These are phyloP conservation scores for Trifolium subterraneum DNA, from an alignment of 306 rosid species.

Conservation along the genomic window DNA sequence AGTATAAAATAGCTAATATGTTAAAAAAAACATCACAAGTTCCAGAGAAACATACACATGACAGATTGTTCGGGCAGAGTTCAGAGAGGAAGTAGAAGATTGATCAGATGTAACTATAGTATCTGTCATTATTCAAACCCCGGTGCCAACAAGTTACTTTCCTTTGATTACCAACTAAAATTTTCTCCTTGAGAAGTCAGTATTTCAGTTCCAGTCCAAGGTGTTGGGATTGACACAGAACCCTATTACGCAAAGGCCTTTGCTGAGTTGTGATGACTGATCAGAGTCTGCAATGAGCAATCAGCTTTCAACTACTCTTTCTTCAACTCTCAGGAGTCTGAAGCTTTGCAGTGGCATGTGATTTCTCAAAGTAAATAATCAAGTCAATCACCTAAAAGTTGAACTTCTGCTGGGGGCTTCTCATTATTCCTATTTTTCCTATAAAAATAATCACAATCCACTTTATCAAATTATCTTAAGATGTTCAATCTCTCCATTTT, in stretches of 20 bases:
- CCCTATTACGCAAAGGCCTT: neutral
- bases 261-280: constrained; percentile 12
- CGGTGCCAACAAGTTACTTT: constrained; percentile 13
- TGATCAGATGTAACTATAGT: constrained; percentile 52
- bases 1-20: neutral
- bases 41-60: constrained; percentile 68
- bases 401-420: neutral
- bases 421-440: neutral
- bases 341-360: neutral
- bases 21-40: neutral
- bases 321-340: too few relatives aligned
- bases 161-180: constrained; percentile 7
- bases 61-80: constrained; percentile 68
- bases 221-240: neutral
- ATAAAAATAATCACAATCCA: neutral
- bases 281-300: constrained; percentile 7
- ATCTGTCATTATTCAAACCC: constrained; percentile 60
- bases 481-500: neutral
- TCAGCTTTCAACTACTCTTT: neutral
- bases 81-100: constrained; percentile 58
- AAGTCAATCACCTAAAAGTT: neutral
- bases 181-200: constrained; percentile 16
- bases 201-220: neutral
- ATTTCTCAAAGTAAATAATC: neutral
- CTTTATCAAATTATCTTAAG: neutral